Percentiles rank a stretch among this genome's conserved stretches.
Evolutionary conservation across 2,329 filamentous ascomycete genomes (phyloP).

Genomic region (Salinomyces thailandicus): DNA sequence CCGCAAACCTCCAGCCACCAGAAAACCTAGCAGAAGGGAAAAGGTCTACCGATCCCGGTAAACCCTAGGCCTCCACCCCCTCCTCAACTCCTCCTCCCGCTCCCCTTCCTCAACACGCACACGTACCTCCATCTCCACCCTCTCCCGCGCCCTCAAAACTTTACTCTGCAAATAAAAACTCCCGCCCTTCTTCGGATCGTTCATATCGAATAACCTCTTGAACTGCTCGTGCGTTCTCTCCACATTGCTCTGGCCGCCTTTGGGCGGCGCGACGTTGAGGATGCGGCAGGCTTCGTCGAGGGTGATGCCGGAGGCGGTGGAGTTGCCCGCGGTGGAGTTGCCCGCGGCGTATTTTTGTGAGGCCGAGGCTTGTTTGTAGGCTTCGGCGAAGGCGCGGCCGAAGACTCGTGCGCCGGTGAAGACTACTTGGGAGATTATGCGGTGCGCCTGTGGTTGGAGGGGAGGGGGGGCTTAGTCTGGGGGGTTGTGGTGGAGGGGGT

Average conservation of each 20-base stretch:
- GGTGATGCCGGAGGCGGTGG: conserved; percentile 62
- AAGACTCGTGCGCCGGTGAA: conserved; percentile 84
- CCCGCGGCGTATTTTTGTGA: conserved; percentile 37
- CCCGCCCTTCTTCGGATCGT: conserved; percentile 89
- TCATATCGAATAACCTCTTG: conserved; percentile 88
- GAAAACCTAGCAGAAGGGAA: no score
- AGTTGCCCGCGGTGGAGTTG: conserved; percentile 34
- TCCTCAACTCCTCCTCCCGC: conserved; percentile 65
- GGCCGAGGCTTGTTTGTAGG: conserved; percentile 89
- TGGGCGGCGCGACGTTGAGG: conserved; percentile 84
- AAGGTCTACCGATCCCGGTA: conserved; percentile 82
- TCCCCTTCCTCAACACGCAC: conserved; percentile 60
- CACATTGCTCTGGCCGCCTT: conserved; percentile 64
- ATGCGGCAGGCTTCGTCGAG: conserved; percentile 97
- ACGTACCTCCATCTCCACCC: conserved; percentile 77
- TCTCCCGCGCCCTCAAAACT: conserved; percentile 77
- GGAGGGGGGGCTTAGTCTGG: no score
- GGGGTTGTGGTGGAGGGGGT: no score
- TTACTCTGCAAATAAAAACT: conserved; percentile 99
- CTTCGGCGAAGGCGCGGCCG: conserved; percentile 84
- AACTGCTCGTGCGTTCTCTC: conserved; percentile 76
- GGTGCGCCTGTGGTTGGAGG: conserved; percentile 57
- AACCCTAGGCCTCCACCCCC: conserved; percentile 89
- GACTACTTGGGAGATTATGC: conserved; percentile 87
- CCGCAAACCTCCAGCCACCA: no score